A percentile compares a stretch with the other conserved stretches of the same genome.
Evolutionary conservation across 140 eudicot genomes (phyloP).

Genomic region (Erigeron philadelphicus): DNA sequence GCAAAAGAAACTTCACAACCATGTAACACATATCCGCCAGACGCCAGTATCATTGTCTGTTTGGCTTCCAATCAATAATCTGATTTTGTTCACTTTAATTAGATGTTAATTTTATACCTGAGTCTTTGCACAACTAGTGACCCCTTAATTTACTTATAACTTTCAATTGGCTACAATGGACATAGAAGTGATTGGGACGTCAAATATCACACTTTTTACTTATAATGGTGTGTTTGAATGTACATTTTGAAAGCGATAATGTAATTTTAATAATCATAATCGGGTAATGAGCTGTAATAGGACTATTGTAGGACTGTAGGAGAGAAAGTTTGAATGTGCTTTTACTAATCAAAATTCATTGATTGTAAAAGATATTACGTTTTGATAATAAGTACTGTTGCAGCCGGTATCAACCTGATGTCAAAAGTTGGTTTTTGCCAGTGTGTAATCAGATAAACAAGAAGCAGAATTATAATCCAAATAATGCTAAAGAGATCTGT

Average conservation of each 20-base stretch:
- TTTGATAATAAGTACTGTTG: background rate
- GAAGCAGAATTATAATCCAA: background rate
- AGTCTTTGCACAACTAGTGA: background rate
- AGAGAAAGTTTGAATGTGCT: background rate
- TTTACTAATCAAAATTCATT: background rate
- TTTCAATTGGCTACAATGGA: background rate
- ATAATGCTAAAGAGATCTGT: background rate
- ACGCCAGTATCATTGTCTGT: background rate
- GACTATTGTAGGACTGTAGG: background rate
- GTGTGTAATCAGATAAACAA: background rate
- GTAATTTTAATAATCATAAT: background rate
- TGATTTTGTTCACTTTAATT: background rate
- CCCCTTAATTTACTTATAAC: background rate
- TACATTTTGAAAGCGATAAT: no score
- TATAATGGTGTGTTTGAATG: no score
- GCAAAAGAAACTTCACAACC: background rate
- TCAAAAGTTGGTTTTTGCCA: background rate
- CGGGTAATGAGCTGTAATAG: background rate
- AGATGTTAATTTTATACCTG: background rate
- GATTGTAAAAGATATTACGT: background rate
- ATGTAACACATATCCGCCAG: background rate
- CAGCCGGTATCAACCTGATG: slow-evolving; percentile 3
- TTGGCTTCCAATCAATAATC: background rate
- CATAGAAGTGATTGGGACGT: background rate
- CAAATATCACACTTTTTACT: background rate